Base-by-base conservation (phyloP, 176 grass and related monocot genomes). In the Coix lacrymajobi region DNA sequence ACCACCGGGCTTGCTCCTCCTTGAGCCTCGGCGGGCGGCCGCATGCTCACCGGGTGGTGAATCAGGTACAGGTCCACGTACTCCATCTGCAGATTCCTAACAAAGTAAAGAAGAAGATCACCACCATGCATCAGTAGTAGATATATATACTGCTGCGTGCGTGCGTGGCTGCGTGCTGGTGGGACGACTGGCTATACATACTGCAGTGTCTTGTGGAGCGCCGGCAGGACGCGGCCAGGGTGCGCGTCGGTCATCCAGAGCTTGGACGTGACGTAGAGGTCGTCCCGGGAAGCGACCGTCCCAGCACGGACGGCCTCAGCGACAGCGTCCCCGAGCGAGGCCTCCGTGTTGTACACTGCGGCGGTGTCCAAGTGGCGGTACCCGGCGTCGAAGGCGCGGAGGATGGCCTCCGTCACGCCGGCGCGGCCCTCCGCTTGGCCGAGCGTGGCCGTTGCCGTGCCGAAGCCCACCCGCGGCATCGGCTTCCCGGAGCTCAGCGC, bases 351-450 rank as follows among this genome's bases (percentile, higher is more conserved):
- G 68, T 86, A 87, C 37, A 34, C 0, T 4, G 41, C 17, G 4
- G 88, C 84, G 2, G 88, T 87, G 80, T 84, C 88, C 14, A 87
- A 69, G 79, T 90, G 88, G 38, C 79, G 84, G 61, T 90, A 87
- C 1, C 84, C 79, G 8, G 38, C 36, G 19, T 62, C 75, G 0
- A 90, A 24, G 19, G 84, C 84, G 30, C 43, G 58, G 7, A 84
- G 19, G 56, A 90, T 26, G 11, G 88, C 88, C 11, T 31, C 8
- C 28, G 1, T 40, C 2, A 60, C 32, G 6, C 1, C 54, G 68
- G 69, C 19, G 4, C 12, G 43, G 6, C 56, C 36, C 16, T 78
- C 80, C 7, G 45, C 12, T 2, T 41, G 8, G 12, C 19, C 31
- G 1, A 38, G 3, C 13, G 85, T 64, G 5, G 19, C 33, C 30